phyloP scores from a whole-genome alignment of 2,329 filamentous ascomycete genomes.

The Monilinia polystroma region DNA sequence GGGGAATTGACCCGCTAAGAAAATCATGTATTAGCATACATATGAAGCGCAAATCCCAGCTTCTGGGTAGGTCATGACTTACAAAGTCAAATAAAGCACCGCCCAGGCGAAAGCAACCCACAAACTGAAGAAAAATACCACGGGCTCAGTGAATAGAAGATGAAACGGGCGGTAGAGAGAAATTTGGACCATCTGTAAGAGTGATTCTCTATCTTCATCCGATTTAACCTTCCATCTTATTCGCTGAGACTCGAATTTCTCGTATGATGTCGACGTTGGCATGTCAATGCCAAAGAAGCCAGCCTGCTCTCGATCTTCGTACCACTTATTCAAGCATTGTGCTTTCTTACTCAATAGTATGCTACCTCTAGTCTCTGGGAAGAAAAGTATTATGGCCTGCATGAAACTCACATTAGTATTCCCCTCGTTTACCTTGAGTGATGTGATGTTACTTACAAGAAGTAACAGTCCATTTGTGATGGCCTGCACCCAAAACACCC shows the following conservation, averaged over 20 bases:
- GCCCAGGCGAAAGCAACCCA: slow-evolving; percentile 93
- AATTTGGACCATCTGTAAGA: slow-evolving; percentile 68
- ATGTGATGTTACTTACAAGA: slow-evolving; percentile 34
- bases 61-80: not conserved
- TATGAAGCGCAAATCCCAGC: not conserved
- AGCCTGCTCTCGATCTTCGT: slow-evolving; percentile 64
- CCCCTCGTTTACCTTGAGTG: not conserved
- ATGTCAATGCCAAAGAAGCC: slow-evolving; percentile 54
- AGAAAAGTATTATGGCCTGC: slow-evolving; percentile 61
- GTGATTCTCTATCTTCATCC: slow-evolving; percentile 71
- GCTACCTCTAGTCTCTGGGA: slow-evolving; percentile 78
- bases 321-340: slow-evolving; percentile 71
- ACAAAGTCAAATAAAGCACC: slow-evolving; percentile 79
- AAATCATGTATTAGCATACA: not conserved
- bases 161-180: slow-evolving; percentile 78
- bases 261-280: slow-evolving; percentile 29
- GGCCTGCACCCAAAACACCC: slow-evolving; percentile 85
- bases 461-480: slow-evolving; percentile 67
- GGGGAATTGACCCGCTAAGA: slow-evolving; percentile 62
- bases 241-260: slow-evolving; percentile 46
- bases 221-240: slow-evolving; percentile 78
- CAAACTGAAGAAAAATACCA: slow-evolving; percentile 82
- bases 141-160: slow-evolving; percentile 71
- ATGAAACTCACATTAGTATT: not conserved
- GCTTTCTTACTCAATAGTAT: slow-evolving; percentile 79